Evolutionary conservation across 805 yeast genomes (phyloP), one percentile per base, ranked within the genome.

Genomic region (Candida railenensis): DNA sequence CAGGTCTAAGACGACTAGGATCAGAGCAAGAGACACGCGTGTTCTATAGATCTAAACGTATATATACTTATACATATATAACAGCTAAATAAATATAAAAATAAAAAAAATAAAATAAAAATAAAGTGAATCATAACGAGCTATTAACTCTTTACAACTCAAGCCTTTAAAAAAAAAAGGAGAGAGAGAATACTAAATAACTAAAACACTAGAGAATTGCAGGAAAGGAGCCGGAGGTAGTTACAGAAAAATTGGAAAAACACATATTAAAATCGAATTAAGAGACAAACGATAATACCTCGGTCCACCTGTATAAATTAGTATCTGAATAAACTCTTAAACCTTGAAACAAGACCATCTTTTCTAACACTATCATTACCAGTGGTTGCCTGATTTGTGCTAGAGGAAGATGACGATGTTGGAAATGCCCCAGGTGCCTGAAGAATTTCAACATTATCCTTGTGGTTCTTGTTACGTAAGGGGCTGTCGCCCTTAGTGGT

Each of bases 321-420:
- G 47, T 56, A 61, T 48, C 55, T 60, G 51, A 69, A 69, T 36
- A 69, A 62, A 28, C 66, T 63, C 46, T 57, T 62, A 50, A 69
- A 65, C 42, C 59, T 59, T 15, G 66, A 54, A 41, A 68, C 52
- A 40, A 69, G 55, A 21, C 57, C 56, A 21, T 60, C 69, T 36
- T 60, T 52, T 45, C 53, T 62, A 9, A 43, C 53, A 22, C 28
- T 40, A 3, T 40, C 43, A 30, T 9, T 4, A 4, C 21, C 7
- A 4, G 22, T 5, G 21, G 21, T 20, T 12, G 39, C 8, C 8
- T 16, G 39, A 40, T 11, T 30, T n/a, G 30, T 11, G 21, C 18
- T 12, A 15, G 30, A 7, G 5, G 19, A 34, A 20, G 45, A 40
- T 8, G 54, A 44, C 30, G 47, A 39, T 36, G 47, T 22, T 21